These are phyloP conservation scores for Phytophthora boehmeriae DNA, from an alignment of 352 stramenopile species.

Conservation along the genomic window DNA sequence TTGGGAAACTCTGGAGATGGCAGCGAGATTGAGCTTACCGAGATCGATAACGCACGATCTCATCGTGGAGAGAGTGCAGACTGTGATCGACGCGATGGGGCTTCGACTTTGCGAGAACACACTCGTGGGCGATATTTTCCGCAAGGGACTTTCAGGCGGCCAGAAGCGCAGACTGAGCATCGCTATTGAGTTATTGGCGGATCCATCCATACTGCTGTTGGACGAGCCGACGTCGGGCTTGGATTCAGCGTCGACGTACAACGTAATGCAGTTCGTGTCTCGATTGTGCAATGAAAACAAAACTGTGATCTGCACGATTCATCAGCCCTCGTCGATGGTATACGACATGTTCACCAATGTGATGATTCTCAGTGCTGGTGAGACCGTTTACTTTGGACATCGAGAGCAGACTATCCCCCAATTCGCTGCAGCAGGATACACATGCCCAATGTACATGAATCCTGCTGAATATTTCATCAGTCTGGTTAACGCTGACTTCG, in stretches of 20 bases:
- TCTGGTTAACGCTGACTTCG: slow-evolving; percentile 67
- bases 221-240: slow-evolving; percentile 94
- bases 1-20: slow-evolving; percentile 69
- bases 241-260: slow-evolving; percentile 87
- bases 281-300: slow-evolving; percentile 54
- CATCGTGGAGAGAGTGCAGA: slow-evolving; percentile 58
- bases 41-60: slow-evolving; percentile 37
- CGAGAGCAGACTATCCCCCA: slow-evolving; percentile 52
- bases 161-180: slow-evolving; percentile 94
- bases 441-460: slow-evolving; percentile 64
- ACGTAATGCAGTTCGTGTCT: slow-evolving; percentile 84
- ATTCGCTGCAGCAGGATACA: slow-evolving; percentile 50
- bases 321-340: slow-evolving; percentile 72
- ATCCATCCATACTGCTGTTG: slow-evolving; percentile 94
- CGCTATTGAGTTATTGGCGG: slow-evolving; percentile 91
- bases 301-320: slow-evolving; percentile 90
- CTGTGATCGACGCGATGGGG: slow-evolving; percentile 70
- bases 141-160: slow-evolving; percentile 84
- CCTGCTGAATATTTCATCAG: slow-evolving; percentile 67
- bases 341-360: slow-evolving; percentile 73
- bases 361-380: slow-evolving; percentile 65
- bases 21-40: slow-evolving; percentile 55
- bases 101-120: slow-evolving; percentile 58
- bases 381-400: slow-evolving; percentile 90
- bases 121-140: slow-evolving; percentile 81